Base-by-base conservation (phyloP, 1,284 basidiomycete species). In the Tilletia walkeri region DNA sequence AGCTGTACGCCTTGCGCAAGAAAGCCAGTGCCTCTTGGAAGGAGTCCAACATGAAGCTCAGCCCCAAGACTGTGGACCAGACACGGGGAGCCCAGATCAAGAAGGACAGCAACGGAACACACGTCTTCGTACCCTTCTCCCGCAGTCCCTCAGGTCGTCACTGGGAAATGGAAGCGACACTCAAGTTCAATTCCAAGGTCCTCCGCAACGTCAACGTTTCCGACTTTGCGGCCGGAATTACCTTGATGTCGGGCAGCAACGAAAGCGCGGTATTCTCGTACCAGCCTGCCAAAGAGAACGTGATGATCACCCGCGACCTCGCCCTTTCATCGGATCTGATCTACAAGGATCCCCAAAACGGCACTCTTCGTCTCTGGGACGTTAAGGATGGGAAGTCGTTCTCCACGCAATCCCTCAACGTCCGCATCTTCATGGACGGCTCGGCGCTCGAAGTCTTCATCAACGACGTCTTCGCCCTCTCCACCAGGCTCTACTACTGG, bases 341-440 rank as follows among this genome's bases (percentile, higher is more conserved):
- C 49, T 38, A 53, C 20, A 65, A 65, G 10, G 59, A 61, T 1
- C 72, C 74, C 2, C 67, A 72, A 34, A 38, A 70, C 2, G 74
- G 74, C 45, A 71, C 71, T 14, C 34, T 75, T 10, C 70, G 74
- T 3, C 67, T 75, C n/a, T 75, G 74, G 74, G 45, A 65, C n/a
- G 65, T n/a, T 34, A 66, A 72, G 24, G 24, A 45, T 0, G 36
- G 36, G 4, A 18, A 12, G 16, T 6, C 9, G 4, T 63, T 63
- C 59, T 14, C 30, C 14, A 63, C 59, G 34, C 36, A 63, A 34
- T n/a, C 16, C 4, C 30, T 75, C 10, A 65, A 68, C n/a, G 45
- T 75, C 38, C 48, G 74, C 6, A 34, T 75, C 16, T 75, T 75
- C 48, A 69, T 75, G 41, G 74, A 75, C 34, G 74, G 74, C 14